These are phyloP conservation scores for Patellaria atrata DNA, from an alignment of 495 filamentous ascomycete genomes.

Conservation along the genomic window DNA sequence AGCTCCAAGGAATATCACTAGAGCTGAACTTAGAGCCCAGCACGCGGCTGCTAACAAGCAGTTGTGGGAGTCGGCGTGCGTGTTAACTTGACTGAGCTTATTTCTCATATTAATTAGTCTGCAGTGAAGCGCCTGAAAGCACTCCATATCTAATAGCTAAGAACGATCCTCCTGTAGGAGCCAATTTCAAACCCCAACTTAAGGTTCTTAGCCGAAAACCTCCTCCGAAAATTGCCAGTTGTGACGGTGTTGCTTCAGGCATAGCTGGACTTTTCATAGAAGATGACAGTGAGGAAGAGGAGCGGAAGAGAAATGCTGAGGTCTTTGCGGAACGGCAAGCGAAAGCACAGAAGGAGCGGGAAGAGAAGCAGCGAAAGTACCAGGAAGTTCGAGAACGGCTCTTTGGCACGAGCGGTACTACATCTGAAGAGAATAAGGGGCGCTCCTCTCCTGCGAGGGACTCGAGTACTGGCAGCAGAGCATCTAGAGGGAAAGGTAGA, in stretches of 20 bases:
- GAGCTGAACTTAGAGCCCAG: conserved; percentile 61
- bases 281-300: conserved; percentile 51
- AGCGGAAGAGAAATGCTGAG: conserved; percentile 36
- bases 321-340: conserved; percentile 58
- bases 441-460: conserved; percentile 46
- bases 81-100: conserved; percentile 6
- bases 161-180: conserved; percentile 52
- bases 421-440: conserved; percentile 41
- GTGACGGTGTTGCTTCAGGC: conserved; percentile 39
- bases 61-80: conserved; percentile 81
- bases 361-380: conserved; percentile 81
- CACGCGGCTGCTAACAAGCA: conserved; percentile 71
- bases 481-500: conserved; percentile 17
- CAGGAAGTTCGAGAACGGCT: conserved; percentile 70
- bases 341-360: conserved; percentile 57
- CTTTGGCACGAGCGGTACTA: conserved; percentile 49
- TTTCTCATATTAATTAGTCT: not conserved
- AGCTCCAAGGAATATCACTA: conserved; percentile 40
- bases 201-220: conserved; percentile 78
- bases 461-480: conserved; percentile 13
- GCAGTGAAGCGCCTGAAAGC: conserved; percentile 46
- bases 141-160: conserved; percentile 59
- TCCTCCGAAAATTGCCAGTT: conserved; percentile 32
- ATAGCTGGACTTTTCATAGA: conserved; percentile 36
- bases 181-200: conserved; percentile 70